A percentile compares a stretch with the other conserved stretches of the same genome.
phyloP scores from a whole-genome alignment of 805 yeast species.

The Grigorovia yakushimaensis region DNA sequence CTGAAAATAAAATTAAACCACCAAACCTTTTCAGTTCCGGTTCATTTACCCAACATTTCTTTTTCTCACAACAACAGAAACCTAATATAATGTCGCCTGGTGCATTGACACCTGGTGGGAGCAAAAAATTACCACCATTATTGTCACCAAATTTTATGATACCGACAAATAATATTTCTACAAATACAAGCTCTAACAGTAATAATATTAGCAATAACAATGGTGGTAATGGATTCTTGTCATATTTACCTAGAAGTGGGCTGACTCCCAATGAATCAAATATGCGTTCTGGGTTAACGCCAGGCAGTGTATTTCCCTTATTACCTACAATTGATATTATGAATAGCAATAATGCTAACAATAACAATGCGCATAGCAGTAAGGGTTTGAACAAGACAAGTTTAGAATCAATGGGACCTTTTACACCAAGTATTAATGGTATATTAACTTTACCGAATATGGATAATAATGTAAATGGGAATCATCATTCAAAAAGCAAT shows the following conservation, averaged over 20 bases:
- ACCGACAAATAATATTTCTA: not conserved
- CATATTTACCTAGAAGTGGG: conserved; percentile 37
- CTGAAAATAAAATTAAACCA: not conserved
- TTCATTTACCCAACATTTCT: not conserved
- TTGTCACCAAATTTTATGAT: conserved; percentile 4
- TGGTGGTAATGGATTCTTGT: conserved; percentile 1
- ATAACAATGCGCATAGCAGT: not conserved
- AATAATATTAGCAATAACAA: not conserved
- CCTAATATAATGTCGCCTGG: conserved; percentile 31
- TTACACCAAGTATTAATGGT: conserved; percentile 2
- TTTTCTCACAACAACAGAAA: conserved; percentile 6
- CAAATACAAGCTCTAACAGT: not conserved
- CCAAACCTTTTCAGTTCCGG: conserved; percentile 1
- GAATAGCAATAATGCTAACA: not conserved
- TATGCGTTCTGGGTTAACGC: conserved; percentile 62
- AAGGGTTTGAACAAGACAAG: not conserved
- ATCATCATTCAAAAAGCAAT: no score
- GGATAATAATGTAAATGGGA: not conserved
- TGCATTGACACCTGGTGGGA: conserved; percentile 47
- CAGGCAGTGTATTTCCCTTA: conserved; percentile 27
- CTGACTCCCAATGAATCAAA: conserved; percentile 71
- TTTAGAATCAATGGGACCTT: not conserved
- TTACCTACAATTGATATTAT: conserved; percentile 10
- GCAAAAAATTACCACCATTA: conserved; percentile 42
- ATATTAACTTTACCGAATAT: not conserved